Evolutionary conservation across 768 basidiomycete species (phyloP).

Genomic region (Dentipellis sp.): DNA sequence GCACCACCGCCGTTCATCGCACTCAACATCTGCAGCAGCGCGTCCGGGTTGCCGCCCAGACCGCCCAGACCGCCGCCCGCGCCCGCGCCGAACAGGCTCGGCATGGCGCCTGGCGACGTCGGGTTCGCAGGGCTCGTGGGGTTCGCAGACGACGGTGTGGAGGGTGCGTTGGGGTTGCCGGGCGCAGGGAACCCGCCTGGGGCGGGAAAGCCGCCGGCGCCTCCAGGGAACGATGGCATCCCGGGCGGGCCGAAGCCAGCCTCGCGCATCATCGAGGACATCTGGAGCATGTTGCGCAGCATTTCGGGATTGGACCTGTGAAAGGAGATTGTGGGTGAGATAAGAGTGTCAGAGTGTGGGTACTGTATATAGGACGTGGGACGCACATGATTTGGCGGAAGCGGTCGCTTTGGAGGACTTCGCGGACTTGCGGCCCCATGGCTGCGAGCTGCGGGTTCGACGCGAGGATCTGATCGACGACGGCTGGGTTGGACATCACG

Average conservation of each 20-base stretch:
- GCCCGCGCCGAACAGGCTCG: constrained; percentile 12
- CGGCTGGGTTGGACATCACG: constrained; percentile 81
- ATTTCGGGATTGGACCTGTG: constrained; percentile 66
- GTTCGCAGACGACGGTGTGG: constrained; percentile 16
- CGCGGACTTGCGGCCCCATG: constrained; percentile 75
- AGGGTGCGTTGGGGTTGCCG: constrained; percentile 36
- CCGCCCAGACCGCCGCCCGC: neutral
- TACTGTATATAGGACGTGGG: neutral
- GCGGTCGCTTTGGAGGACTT: constrained; percentile 66
- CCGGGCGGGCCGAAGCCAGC: constrained; percentile 24
- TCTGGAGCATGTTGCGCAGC: constrained; percentile 67
- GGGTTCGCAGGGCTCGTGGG: constrained; percentile 12
- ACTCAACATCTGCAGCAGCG: constrained; percentile 32
- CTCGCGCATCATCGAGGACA: constrained; percentile 48
- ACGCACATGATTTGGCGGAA: constrained; percentile 72
- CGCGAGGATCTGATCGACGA: constrained; percentile 80
- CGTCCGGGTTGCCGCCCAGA: constrained; percentile 28
- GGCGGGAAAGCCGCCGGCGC: constrained; percentile 16
- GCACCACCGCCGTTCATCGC: constrained; percentile 8
- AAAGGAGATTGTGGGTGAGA: neutral
- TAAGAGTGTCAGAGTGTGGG: neutral
- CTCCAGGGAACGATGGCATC: neutral
- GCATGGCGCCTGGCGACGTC: constrained; percentile 18
- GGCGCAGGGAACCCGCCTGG: constrained; percentile 48
- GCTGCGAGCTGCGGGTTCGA: constrained; percentile 67